A percentile compares a stretch with the other conserved stretches of the same genome.
These are phyloP conservation scores for Passiflora organensis DNA, from an alignment of 345 rosid species.

Conservation along the genomic window DNA sequence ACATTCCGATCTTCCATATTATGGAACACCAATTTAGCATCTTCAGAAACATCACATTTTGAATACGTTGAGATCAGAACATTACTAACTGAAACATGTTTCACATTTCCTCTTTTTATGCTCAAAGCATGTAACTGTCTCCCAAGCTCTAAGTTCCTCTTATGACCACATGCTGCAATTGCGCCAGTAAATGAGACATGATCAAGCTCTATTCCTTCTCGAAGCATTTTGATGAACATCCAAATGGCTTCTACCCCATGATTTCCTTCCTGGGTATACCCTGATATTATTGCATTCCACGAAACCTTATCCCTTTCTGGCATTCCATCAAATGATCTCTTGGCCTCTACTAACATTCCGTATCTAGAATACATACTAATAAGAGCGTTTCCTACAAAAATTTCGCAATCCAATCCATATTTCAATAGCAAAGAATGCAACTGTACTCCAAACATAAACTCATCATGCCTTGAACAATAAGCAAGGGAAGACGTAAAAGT, in stretches of 20 bases:
- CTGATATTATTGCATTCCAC: slow-evolving; percentile 84
- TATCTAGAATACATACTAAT: slow-evolving; percentile 65
- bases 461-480: slow-evolving; percentile 48
- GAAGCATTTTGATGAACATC: slow-evolving; percentile 54
- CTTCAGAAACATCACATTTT: slow-evolving; percentile 52
- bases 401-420: slow-evolving; percentile 51
- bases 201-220: slow-evolving; percentile 62
- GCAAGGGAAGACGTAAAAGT: slow-evolving; percentile 57
- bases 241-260: slow-evolving; percentile 50
- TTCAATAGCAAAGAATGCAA: slow-evolving; percentile 51
- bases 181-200: slow-evolving; percentile 78
- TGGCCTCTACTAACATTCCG: slow-evolving; percentile 46
- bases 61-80: slow-evolving; percentile 70
- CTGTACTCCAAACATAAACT: slow-evolving; percentile 59
- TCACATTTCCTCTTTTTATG: slow-evolving; percentile 56
- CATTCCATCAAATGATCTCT: slow-evolving; percentile 64
- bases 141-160: slow-evolving; percentile 51
- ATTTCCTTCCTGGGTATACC: slow-evolving; percentile 60
- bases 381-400: slow-evolving; percentile 73
- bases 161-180: slow-evolving; percentile 69
- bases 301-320: slow-evolving; percentile 60
- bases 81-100: slow-evolving; percentile 58
- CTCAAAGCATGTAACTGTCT: slow-evolving; percentile 75
- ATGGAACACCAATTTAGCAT: slow-evolving; percentile 48
- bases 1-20: slow-evolving; percentile 64